Percentiles rank a stretch among this genome's conserved stretches.
These are phyloP conservation scores for Corrigiola litoralis DNA, from an alignment of 179 eudicot species.

Conservation along the genomic window DNA sequence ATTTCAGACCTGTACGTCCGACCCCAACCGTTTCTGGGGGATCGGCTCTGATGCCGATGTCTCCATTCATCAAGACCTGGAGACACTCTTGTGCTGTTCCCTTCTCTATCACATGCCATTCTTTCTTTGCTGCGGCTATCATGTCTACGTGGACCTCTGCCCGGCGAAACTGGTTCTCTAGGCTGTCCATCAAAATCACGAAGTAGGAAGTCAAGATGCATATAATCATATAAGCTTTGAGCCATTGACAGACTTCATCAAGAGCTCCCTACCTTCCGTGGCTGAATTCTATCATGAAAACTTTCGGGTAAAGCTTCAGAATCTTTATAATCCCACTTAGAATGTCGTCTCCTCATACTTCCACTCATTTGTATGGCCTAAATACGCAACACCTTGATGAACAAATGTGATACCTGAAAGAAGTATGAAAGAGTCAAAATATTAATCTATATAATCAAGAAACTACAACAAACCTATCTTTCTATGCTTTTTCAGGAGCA, in stretches of 20 bases:
- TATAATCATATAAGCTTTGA: not conserved
- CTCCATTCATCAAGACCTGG: constrained; percentile 42
- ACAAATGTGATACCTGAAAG: constrained; percentile 13
- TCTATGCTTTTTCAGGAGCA: not conserved
- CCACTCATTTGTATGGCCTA: constrained; percentile 32
- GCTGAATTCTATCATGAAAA: constrained; percentile 19
- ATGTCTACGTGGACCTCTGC: constrained; percentile 29
- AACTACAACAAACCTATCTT: not conserved
- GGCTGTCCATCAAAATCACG: constrained; percentile 20
- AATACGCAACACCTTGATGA: constrained; percentile 9
- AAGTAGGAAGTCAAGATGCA: not conserved
- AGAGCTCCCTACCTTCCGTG: constrained; percentile 23
- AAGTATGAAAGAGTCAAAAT: not conserved
- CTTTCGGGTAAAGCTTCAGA: constrained; percentile 26
- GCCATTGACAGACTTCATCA: constrained; percentile 8
- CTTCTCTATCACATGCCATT: constrained; percentile 31
- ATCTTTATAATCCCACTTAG: constrained; percentile 46
- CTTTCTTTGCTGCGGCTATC: constrained; percentile 31
- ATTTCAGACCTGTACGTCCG: constrained; percentile 35
- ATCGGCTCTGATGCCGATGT: constrained; percentile 29
- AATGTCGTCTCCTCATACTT: constrained; percentile 37
- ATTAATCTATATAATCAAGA: not conserved
- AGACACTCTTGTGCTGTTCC: constrained; percentile 30
- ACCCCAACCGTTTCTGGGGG: constrained; percentile 32
- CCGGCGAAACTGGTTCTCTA: constrained; percentile 28